Evolutionary conservation across 2,329 filamentous ascomycete genomes (phyloP), one percentile per base, ranked within the genome.

Genomic region (Trichophyton schoenleinii): DNA sequence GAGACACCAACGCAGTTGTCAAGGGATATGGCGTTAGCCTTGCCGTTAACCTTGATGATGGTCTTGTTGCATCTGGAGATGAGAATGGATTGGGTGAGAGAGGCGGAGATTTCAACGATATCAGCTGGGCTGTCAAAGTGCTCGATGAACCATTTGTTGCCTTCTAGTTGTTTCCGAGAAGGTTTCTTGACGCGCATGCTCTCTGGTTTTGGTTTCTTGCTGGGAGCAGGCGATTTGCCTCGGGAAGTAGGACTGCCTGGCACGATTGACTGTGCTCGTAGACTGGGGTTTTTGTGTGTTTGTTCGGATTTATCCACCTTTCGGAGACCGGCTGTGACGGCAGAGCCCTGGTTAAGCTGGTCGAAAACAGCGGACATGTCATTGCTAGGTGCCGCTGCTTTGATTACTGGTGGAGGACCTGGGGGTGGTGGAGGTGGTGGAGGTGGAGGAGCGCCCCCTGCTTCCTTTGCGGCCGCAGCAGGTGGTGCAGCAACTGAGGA

Each of bases 291-390:
- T 80, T 97, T 97, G 77, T 99, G 94, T 63, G 94, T 99, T 92
- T 96, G 96, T 74, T 97, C 82, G 60, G 88, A 94, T 71, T 87
- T 87, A 77, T 96, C 92, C 58, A 99, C 94, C 79, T 96, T 99
- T 67, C 88, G 87, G 41, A 99, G 81, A 36, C 88, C 86, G 66
- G 89, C 85, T 3, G 94, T 99, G 63, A 99, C 89, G n/a, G 83
- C 81, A 63, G 89, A 85, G 62, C 94, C 94, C 72, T 87, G 87
- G 76, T 97, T 97, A 60, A 99, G 79, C 66, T 96, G 88, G 46
- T 87, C 87, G 73, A 99, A 99, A 2, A 99, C 91, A 25, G 92
- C 91, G 22, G 85, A 85, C 73, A 96, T 85, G 61, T 92, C 91
- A 31, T 81, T 74, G 6, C 74, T 74, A 25, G 76, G 74, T 55